Evolutionary conservation across 257 asterid species (phyloP), one percentile per base, ranked within the genome.

Genomic region (Solanum virginianum): DNA sequence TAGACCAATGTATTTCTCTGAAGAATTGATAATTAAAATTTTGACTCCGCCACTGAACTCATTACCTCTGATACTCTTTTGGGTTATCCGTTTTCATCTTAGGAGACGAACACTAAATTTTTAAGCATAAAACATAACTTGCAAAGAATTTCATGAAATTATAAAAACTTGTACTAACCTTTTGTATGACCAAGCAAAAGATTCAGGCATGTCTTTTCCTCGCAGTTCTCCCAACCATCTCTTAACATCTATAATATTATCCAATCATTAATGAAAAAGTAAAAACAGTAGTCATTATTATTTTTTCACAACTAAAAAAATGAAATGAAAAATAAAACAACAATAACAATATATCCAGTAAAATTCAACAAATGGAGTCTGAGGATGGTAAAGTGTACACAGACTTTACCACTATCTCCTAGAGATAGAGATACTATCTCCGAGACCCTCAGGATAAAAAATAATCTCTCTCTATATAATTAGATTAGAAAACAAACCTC

Each of bases 131-230:
- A 68, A 18, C 18, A 49, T 29, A 13, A 7, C 47, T 43, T 43
- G 47, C 47, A 43, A 43, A 7, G 8, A 4, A 43, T 6, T 56
- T 56, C 66, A 29, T 56, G 65, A 20, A 36, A 26, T 45, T 6
- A 70, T 41, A 24, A 29, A 49, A 47, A 82, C 17, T 9, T 49
- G 47, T 16, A 66, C 86, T 26, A 85, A 95, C 99, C 99, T 93
- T 89, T 95, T 95, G 81, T 94, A 96, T 18, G 99, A 95, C 99
- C 99, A 96, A 87, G 97, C 90, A 87, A 91, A 96, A 36, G 95
- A 92, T 70, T 91, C 95, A 0, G 98, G 92, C 95, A 95, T 91
- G 74, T 94, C 97, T 66, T 89, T 92, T 41, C 99, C 99, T 18
- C 99, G 90, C 91, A 96, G 83, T 59, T 95, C 98, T 17, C 91